Conservation (phyloP, 2,329 filamentous ascomycete species). For the Diaporthe caulivora region DNA sequence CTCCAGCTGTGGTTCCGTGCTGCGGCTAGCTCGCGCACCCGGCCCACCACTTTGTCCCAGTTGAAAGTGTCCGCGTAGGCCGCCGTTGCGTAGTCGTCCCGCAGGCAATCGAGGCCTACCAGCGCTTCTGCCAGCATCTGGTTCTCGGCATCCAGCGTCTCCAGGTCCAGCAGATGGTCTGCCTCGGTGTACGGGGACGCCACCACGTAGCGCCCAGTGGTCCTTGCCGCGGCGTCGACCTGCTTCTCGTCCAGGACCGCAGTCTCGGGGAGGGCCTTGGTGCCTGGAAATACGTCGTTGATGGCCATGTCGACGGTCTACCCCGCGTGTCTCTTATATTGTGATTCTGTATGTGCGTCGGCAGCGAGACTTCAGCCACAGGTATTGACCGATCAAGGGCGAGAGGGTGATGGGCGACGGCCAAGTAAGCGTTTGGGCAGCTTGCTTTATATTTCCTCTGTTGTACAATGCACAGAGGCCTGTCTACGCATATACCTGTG, state of each 20-base stretch:
- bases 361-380: neutral
- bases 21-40: slow-evolving; percentile 65
- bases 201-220: slow-evolving; percentile 60
- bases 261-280: slow-evolving; percentile 12
- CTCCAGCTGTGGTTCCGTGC: slow-evolving; percentile 67
- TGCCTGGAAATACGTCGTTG: neutral
- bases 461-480: neutral
- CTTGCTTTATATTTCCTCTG: neutral
- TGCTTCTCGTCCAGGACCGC: slow-evolving; percentile 7
- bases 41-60: slow-evolving; percentile 73
- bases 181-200: slow-evolving; percentile 82
- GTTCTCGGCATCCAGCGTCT: slow-evolving; percentile 73
- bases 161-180: slow-evolving; percentile 80
- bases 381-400: no score
- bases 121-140: slow-evolving; percentile 80
- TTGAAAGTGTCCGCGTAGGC: slow-evolving; percentile 83
- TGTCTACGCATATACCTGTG: neutral
- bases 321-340: no score
- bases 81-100: slow-evolving; percentile 81
- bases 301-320: slow-evolving; percentile 22
- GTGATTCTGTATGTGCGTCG: neutral
- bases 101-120: slow-evolving; percentile 70
- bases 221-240: slow-evolving; percentile 20
- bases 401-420: neutral
- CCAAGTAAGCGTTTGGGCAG: neutral